phyloP scores from a whole-genome alignment of 441 rosid genomes.

The Biscutella laevigata region DNA sequence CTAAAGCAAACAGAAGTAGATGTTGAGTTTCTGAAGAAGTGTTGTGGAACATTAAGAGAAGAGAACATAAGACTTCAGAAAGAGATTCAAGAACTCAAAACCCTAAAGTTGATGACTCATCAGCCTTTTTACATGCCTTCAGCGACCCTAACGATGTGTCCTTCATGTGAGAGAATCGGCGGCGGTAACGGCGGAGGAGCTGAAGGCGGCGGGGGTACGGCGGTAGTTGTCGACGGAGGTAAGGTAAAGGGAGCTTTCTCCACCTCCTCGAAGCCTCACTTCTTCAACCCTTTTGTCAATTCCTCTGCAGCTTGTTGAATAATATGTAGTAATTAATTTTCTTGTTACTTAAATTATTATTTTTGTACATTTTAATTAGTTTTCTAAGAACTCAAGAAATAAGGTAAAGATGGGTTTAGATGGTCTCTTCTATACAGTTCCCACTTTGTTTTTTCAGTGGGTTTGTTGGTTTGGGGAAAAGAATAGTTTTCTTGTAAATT shows the following conservation, averaged over 20 bases:
- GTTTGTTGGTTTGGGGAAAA: slow-evolving; percentile 36
- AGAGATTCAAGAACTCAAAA: slow-evolving; percentile 60
- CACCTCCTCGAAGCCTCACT: slow-evolving; percentile 52
- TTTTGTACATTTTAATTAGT: slow-evolving; percentile 5
- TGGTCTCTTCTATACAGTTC: slow-evolving; percentile 25
- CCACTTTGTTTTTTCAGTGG: slow-evolving; percentile 61
- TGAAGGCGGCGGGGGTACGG: not conserved
- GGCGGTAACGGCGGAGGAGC: slow-evolving; percentile 29
- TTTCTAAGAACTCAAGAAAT: slow-evolving; percentile 16
- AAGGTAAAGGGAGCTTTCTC: slow-evolving; percentile 41
- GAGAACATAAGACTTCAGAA: slow-evolving; percentile 59
- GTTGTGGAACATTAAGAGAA: slow-evolving; percentile 52
- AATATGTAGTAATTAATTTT: not conserved
- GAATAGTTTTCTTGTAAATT: slow-evolving; percentile 35
- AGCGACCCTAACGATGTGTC: slow-evolving; percentile 58
- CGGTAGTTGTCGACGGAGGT: slow-evolving; percentile 24
- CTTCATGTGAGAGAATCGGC: slow-evolving; percentile 59
- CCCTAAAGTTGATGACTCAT: slow-evolving; percentile 40
- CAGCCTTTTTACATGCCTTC: slow-evolving; percentile 69
- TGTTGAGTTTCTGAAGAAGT: slow-evolving; percentile 53
- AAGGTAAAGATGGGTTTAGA: slow-evolving; percentile 17
- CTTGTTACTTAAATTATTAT: not conserved
- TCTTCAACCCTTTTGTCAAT: slow-evolving; percentile 58
- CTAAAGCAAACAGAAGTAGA: slow-evolving; percentile 71
- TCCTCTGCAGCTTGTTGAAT: slow-evolving; percentile 81